phyloP scores from a whole-genome alignment of 1,284 basidiomycete genomes.

The Anthracocystis walkeri region DNA sequence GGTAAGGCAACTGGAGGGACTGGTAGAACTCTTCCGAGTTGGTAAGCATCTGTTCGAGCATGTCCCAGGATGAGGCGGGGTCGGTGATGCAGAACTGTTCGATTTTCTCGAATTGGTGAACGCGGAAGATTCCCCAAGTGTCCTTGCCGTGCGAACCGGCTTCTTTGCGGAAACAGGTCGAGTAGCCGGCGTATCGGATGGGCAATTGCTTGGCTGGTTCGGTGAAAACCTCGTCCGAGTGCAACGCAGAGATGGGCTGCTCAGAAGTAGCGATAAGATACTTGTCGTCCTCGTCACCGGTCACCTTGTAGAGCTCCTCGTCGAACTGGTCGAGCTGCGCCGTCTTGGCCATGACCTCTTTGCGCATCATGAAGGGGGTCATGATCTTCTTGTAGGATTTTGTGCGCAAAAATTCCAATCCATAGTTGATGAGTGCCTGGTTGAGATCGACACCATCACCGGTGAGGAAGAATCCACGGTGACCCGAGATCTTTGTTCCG shows the following conservation, averaged over 20 bases:
- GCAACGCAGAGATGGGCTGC: conserved; percentile 95
- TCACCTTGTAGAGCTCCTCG: conserved; percentile 97
- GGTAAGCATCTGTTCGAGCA: conserved; percentile 89
- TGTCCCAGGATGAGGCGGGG: conserved; percentile 85
- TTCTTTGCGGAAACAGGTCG: conserved; percentile 99
- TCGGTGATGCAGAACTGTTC: conserved; percentile 95
- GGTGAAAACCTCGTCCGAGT: conserved; percentile 97
- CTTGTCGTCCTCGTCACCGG: conserved; percentile 90
- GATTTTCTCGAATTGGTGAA: conserved; percentile 99
- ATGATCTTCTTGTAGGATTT: conserved; percentile 92
- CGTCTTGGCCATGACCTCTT: conserved; percentile 95
- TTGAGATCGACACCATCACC: conserved; percentile 97
- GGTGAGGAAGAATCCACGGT: conserved; percentile 95
- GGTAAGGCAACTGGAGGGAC: conserved; percentile 89
- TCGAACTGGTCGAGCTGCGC: conserved; percentile 98
- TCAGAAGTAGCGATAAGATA: conserved; percentile 99
- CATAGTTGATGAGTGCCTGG: conserved; percentile 94
- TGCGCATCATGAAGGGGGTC: conserved; percentile 98
- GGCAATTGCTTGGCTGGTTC: conserved; percentile 89
- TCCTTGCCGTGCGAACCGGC: conserved; percentile 96
- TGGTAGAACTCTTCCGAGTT: conserved; percentile 96
- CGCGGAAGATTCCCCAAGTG: conserved; percentile 99
- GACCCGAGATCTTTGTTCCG: conserved; percentile 87
- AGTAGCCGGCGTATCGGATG: conserved; percentile 78
- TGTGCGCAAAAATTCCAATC: conserved; percentile 88